phyloP scores from a whole-genome alignment of 139 green algal species.

The Chlamydomonas urium region DNA sequence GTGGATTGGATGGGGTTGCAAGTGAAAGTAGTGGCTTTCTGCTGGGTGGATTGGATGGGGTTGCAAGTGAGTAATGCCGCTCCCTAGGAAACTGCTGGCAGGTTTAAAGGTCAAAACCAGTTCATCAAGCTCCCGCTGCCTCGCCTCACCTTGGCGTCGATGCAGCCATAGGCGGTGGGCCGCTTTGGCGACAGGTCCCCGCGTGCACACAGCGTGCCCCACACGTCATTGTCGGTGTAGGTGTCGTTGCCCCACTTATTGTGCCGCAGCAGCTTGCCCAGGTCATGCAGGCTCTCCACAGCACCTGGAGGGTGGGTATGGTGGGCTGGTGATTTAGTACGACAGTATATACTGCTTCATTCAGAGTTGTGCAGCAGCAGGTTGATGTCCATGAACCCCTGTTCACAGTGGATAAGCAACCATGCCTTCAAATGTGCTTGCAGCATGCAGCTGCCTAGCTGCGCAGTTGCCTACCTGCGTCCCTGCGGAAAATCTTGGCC shows the following conservation, averaged over 20 bases:
- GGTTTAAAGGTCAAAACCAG: neutral
- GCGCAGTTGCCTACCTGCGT: conserved; percentile 29
- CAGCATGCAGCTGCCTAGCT: neutral
- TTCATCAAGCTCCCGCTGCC: neutral
- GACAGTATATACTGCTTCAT: no score
- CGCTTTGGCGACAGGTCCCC: neutral
- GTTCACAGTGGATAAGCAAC: no score
- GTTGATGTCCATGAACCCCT: no score
- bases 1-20: neutral
- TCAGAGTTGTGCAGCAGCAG: no score
- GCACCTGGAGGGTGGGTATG: conserved; percentile 1
- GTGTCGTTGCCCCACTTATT: neutral
- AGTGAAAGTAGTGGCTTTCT: neutral
- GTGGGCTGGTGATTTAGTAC: no score
- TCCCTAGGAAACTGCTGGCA: neutral
- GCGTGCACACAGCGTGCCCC: conserved; percentile 2
- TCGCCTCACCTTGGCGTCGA: conserved; percentile 2
- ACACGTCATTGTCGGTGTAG: conserved; percentile 2
- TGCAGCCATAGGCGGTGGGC: conserved; percentile 1
- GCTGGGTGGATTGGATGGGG: neutral
- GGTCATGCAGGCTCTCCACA: neutral
- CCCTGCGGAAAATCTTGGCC: conserved; percentile 64
- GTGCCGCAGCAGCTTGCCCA: neutral
- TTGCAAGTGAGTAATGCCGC: neutral
- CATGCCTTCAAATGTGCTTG: neutral